Evolutionary conservation across 1,139 yeast genomes (phyloP).

Genomic region (Eremothecium cymbalariae): DNA sequence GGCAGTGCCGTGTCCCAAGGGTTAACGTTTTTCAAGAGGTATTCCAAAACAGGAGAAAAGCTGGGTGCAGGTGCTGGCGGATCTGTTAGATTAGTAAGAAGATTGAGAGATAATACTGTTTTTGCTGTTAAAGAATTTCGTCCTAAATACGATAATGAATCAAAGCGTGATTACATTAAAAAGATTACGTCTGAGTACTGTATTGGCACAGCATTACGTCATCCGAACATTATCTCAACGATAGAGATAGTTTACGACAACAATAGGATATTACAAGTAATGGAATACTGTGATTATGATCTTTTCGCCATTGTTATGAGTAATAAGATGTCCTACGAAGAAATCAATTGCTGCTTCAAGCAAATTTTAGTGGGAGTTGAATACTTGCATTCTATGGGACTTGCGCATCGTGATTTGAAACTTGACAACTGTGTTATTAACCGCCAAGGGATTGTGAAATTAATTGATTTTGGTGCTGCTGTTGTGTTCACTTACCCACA

Average conservation of each 20-base stretch:
- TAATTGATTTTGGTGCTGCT: slow-evolving; percentile 92
- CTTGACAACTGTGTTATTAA: slow-evolving; percentile 91
- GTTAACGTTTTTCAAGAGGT: slow-evolving; percentile 59
- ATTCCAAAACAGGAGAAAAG: slow-evolving; percentile 75
- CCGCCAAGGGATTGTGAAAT: slow-evolving; percentile 72
- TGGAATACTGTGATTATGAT: slow-evolving; percentile 94
- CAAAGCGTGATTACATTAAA: slow-evolving; percentile 80
- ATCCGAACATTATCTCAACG: slow-evolving; percentile 85
- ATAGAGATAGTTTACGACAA: slow-evolving; percentile 86
- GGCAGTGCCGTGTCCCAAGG: slow-evolving; percentile 23
- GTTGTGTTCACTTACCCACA: slow-evolving; percentile 90
- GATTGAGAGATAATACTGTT: slow-evolving; percentile 58
- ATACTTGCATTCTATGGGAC: slow-evolving; percentile 78
- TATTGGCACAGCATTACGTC: slow-evolving; percentile 83
- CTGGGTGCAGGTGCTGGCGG: slow-evolving; percentile 98
- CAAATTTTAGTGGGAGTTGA: slow-evolving; percentile 77
- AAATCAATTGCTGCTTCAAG: slow-evolving; percentile 83
- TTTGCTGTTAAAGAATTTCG: slow-evolving; percentile 94
- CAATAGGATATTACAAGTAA: slow-evolving; percentile 78
- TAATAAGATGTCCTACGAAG: slow-evolving; percentile 79
- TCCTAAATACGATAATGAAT: slow-evolving; percentile 64
- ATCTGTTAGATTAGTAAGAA: slow-evolving; percentile 65
- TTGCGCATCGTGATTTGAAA: slow-evolving; percentile 88
- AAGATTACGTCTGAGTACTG: slow-evolving; percentile 94
- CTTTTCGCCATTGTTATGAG: slow-evolving; percentile 94